Percentiles rank a stretch among this genome's conserved stretches.
These are phyloP conservation scores for Medicago lupulina DNA, from an alignment of 306 rosid species.

Conservation along the genomic window DNA sequence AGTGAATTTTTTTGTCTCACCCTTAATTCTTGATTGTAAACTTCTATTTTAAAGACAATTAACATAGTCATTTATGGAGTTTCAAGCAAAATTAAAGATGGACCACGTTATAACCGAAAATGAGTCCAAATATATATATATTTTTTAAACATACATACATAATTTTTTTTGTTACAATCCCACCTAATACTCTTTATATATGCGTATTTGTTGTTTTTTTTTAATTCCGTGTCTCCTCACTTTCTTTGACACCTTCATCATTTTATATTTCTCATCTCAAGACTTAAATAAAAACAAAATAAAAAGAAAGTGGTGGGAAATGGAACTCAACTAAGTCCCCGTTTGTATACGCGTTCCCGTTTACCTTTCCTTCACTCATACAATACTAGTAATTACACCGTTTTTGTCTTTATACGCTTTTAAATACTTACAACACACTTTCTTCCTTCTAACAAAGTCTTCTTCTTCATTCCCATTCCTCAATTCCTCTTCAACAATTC, in stretches of 20 bases:
- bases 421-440: neutral
- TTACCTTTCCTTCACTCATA: conserved; percentile 25
- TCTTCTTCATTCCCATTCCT: too few species aligned
- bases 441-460: neutral
- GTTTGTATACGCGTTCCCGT: conserved; percentile 51
- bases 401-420: neutral
- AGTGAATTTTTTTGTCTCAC: too few species aligned
- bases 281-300: too few species aligned
- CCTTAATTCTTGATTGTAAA: too few species aligned
- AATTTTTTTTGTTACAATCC: neutral
- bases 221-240: neutral
- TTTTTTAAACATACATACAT: too few species aligned
- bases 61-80: too few species aligned
- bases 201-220: neutral
- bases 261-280: neutral
- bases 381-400: neutral
- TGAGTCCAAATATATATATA: too few species aligned
- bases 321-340: neutral
- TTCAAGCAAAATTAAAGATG: too few species aligned
- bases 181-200: neutral
- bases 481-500: too few species aligned
- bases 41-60: too few species aligned
- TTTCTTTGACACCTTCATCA: neutral
- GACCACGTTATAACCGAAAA: too few species aligned
- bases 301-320: neutral